Base-by-base conservation (phyloP, 495 filamentous ascomycete genomes). In the Aspergillus heteromorphus region DNA sequence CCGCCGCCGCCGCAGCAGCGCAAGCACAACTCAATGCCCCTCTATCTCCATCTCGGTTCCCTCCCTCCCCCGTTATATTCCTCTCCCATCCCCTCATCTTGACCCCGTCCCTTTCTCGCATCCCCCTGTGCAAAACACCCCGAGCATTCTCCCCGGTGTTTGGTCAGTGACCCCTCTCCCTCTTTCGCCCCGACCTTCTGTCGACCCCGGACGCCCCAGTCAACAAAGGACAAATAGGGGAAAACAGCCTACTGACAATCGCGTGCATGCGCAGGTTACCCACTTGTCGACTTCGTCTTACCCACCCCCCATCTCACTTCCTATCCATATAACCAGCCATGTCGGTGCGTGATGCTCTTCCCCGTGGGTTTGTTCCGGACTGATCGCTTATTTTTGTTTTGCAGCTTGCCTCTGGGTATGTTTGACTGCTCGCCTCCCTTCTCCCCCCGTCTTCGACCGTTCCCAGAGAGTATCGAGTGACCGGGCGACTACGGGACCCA, bases 401-500 rank as follows among this genome's bases (percentile, higher is more conserved):
- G 30, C 58, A 77, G 74, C 69, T 77, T 62, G 70, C 73, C 64
- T 77, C 74, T 55, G 74, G 74, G 74, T 77, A 74, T 59, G 61
- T 64, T 64, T 50, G 29, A 48, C 27, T 34, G 19, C 50, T 51
- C 54, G 63, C 49, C 53, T 47, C 41, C 49, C 53, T 47, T 31
- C 36, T 52, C 49, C 16, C 43, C 30, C 54, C 45, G 45, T 49
- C 34, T 40, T 27, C 43, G 34, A 45, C 47, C 16, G 16, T 17
- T 45, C 41, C 29, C 36, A 31, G 17, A 31, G 17, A 51, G 20
- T 43, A 6, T n/a, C 41, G 19, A 14, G 31, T 25, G n/a, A 5
- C 36, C 38, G 18, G 47, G 40, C 27, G 40, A 48, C n/a, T 19
- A 17, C 45, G 17, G 25, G 29, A 49, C 25, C 6, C 55, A 61